These are phyloP conservation scores for Thelonectria blattea DNA, from an alignment of 2,329 filamentous ascomycete species.

Conservation along the genomic window DNA sequence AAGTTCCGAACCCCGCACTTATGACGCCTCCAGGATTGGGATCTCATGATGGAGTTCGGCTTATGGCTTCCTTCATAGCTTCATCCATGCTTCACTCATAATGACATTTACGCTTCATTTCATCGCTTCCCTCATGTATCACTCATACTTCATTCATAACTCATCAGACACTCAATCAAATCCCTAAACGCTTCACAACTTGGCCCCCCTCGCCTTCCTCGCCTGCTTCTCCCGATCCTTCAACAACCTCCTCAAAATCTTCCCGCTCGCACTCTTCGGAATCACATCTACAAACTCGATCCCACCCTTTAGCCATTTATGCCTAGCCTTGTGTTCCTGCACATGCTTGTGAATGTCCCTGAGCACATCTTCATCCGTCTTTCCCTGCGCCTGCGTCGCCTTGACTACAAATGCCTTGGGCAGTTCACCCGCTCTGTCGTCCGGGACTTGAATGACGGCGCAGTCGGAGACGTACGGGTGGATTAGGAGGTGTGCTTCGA, in stretches of 20 bases:
- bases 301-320: constrained; percentile 69
- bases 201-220: constrained; percentile 3
- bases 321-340: constrained; percentile 66
- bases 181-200: not conserved
- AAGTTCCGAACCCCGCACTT: no score
- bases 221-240: constrained; percentile 66
- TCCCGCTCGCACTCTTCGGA: constrained; percentile 74
- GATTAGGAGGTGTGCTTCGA: constrained; percentile 74
- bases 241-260: constrained; percentile 71
- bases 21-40: no score
- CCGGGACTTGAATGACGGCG: constrained; percentile 73
- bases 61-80: no score
- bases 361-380: constrained; percentile 56
- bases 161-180: no score
- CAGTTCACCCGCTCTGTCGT: constrained; percentile 63
- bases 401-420: constrained; percentile 67
- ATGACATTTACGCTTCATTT: no score
- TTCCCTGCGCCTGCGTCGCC: constrained; percentile 51
- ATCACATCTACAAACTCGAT: constrained; percentile 68
- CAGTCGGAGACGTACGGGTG: constrained; percentile 74
- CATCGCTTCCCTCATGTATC: no score
- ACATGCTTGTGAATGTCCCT: constrained; percentile 64
- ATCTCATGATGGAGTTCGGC: no score
- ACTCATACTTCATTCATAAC: no score
- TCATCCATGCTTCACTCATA: no score